Evolutionary conservation across 2,329 filamentous ascomycete genomes (phyloP), one percentile per base, ranked within the genome.

Genomic region (Fusarium liriodendri): DNA sequence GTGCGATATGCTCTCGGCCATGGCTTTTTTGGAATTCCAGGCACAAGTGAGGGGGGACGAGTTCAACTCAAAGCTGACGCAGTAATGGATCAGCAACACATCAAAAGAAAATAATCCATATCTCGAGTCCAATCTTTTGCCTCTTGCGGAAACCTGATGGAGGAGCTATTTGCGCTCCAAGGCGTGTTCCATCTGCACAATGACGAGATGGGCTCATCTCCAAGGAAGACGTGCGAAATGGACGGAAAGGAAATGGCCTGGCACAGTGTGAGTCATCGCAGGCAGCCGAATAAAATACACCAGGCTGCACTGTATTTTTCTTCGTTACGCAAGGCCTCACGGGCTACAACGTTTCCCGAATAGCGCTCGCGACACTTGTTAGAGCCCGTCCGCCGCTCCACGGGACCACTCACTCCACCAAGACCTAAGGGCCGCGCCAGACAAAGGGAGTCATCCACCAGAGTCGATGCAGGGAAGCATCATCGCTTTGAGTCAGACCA

Each of bases 401-500:
- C 69, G 27, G 27, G 47, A 29, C 27, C 68, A 66, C 63, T 32
- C 68, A 66, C 63, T 72, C 72, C 47, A 72, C 69, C 69, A 38
- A 58, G 32, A 66, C 40, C 20, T 6, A 45, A 59, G 16, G 69
- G 72, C 65, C 72, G 69, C 68, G 60, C 55, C 69, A 67, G 50
- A 70, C 62, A 69, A 59, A 71, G 67, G 47, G 58, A 72, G 69
- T 27, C 57, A 62, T 62, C 70, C 71, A 73, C 71, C 35, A 20
- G 13, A 57, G 3, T 61, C 7, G 20, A 72, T 70, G 72, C 72
- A 74, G 59, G 72, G 72, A 61, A 72, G 32, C 45, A 72, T 71
- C 64, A 64, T 68, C 52, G 20, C 65, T 61, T 32, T 60, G 50
- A 54, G 50, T 54, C 50, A 54, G 27, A 54, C 18, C 54, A 57